phyloP scores from a whole-genome alignment of 202 grass and related monocot species.

The Hordeum pubiflorum region DNA sequence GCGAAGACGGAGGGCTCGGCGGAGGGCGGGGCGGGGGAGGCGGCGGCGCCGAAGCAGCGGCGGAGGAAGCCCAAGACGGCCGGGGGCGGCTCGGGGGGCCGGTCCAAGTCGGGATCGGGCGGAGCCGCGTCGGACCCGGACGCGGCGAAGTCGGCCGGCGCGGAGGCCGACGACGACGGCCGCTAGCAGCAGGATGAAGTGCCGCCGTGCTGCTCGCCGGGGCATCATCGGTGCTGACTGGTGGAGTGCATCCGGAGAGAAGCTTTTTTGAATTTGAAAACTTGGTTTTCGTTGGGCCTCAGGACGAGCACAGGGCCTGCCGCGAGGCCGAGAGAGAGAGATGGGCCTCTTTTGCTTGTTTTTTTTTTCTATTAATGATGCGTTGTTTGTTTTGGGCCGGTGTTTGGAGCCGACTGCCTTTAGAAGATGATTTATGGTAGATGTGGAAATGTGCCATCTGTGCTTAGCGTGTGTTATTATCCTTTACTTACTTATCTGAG shows the following conservation, averaged over 20 bases:
- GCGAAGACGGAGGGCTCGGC: slow-evolving; percentile 1
- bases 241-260: not conserved
- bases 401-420: not conserved
- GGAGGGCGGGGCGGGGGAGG: slow-evolving; percentile 23
- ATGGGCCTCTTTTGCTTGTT: not conserved
- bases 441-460: not conserved
- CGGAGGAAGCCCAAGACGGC: slow-evolving; percentile 43
- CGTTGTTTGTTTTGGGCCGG: not conserved
- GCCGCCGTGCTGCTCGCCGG: no score
- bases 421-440: not conserved
- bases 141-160: slow-evolving; percentile 26
- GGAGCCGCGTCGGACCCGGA: no score
- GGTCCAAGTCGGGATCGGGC: no score
- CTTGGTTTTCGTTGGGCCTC: not conserved
- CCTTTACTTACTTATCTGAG: not conserved
- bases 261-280: not conserved
- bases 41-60: slow-evolving; percentile 27
- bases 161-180: not conserved
- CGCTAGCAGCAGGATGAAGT: no score
- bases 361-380: not conserved
- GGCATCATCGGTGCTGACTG: not conserved
- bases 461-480: slow-evolving; percentile 1
- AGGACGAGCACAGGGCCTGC: not conserved
- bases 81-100: not conserved
- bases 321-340: not conserved